Evolutionary conservation across 2,329 filamentous ascomycete species (phyloP).

Genomic region (Monilinia fructigena): DNA sequence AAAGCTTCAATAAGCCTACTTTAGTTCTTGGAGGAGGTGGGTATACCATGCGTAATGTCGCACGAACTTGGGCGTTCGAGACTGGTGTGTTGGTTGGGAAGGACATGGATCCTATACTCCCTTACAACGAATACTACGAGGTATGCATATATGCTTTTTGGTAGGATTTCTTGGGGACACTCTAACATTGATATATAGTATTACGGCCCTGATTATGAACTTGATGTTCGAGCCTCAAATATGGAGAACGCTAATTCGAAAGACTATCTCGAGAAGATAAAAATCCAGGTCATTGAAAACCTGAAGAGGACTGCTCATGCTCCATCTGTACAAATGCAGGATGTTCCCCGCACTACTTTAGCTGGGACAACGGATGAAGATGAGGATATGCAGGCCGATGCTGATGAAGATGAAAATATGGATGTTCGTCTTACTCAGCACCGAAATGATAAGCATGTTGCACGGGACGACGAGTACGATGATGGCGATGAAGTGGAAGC

Average conservation of each 20-base stretch:
- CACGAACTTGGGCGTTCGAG: constrained; percentile 95
- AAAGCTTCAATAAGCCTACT: constrained; percentile 78
- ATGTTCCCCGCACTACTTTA: constrained; percentile 63
- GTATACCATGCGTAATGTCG: constrained; percentile 96
- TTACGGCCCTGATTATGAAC: constrained; percentile 84
- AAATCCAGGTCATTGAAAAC: constrained; percentile 80
- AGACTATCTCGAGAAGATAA: constrained; percentile 79
- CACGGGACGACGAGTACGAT: constrained; percentile 76
- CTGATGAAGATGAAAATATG: constrained; percentile 83
- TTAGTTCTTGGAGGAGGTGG: constrained; percentile 94
- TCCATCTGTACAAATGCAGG: constrained; percentile 88
- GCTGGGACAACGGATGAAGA: constrained; percentile 65
- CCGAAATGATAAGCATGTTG: constrained; percentile 75
- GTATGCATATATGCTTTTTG: constrained; percentile 56
- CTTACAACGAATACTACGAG: constrained; percentile 95
- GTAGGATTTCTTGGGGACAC: constrained; percentile 41
- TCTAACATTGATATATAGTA: constrained; percentile 56
- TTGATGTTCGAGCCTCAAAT: constrained; percentile 85
- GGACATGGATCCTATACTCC: constrained; percentile 76
- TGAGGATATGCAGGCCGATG: constrained; percentile 62
- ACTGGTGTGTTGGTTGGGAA: constrained; percentile 86
- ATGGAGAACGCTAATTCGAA: constrained; percentile 88
- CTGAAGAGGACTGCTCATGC: constrained; percentile 80
- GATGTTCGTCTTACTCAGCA: constrained; percentile 80
- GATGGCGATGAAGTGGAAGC: constrained; percentile 90